phyloP scores from a whole-genome alignment of 139 green algal genomes.

The Coelastrella sp. region DNA sequence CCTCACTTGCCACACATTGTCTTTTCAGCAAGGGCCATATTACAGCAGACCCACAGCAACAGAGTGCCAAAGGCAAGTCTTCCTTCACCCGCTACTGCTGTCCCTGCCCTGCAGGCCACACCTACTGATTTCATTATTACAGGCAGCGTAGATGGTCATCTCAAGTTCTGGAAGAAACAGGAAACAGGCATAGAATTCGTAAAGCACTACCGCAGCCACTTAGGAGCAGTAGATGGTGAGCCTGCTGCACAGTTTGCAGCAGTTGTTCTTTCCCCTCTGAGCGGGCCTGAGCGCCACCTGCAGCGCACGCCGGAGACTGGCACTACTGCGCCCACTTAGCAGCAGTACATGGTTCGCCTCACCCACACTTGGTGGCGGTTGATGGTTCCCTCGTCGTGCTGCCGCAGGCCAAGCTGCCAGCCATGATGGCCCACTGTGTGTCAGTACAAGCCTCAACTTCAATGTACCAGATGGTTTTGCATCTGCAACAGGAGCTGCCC shows the following conservation, averaged over 20 bases:
- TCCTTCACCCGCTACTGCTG: background rate
- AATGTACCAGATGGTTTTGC: no score
- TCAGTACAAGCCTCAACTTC: no score
- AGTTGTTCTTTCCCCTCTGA: no score
- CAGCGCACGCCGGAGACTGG: no score
- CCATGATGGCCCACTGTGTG: no score
- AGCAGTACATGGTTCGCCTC: no score
- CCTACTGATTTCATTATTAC: constrained; percentile 88
- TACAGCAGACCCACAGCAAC: background rate
- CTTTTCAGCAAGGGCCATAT: background rate
- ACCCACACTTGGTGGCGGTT: no score
- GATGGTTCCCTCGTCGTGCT: background rate
- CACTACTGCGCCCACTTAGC: no score
- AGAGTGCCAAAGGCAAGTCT: background rate
- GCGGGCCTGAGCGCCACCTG: no score
- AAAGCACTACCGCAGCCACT: constrained; percentile 83
- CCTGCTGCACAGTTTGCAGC: background rate
- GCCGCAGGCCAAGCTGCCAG: constrained; percentile 69
- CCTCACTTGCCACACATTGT: background rate
- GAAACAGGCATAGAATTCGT: constrained; percentile 72
- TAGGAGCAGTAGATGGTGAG: constrained; percentile 83
- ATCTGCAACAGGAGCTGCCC: no score
- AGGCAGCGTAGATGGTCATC: constrained; percentile 83
- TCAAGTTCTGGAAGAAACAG: constrained; percentile 99
- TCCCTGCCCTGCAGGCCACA: constrained; percentile 46